These are phyloP conservation scores for Takakia lepidozioides DNA, from an alignment of 225 moss, liverwort and hornwort genomes.

Conservation along the genomic window DNA sequence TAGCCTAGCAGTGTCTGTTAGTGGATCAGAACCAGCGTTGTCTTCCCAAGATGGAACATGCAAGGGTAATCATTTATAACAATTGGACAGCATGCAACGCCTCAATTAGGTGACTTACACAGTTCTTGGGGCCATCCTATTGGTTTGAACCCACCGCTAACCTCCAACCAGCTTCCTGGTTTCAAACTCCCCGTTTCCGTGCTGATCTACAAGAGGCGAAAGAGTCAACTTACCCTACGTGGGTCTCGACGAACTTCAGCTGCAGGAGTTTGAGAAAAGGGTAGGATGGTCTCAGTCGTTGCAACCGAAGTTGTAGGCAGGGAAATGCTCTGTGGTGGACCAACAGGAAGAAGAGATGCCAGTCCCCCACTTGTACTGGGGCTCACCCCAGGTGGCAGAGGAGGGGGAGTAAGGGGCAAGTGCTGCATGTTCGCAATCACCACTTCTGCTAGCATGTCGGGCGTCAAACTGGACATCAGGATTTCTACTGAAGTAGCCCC, in stretches of 20 bases:
- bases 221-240: slow-evolving; percentile 51
- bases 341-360: slow-evolving; percentile 23
- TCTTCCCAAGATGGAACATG: no score
- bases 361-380: slow-evolving; percentile 29
- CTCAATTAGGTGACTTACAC: no score
- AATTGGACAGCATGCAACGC: no score
- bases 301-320: slow-evolving; percentile 9
- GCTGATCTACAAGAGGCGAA: neutral
- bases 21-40: no score
- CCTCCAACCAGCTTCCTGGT: no score
- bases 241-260: slow-evolving; percentile 62
- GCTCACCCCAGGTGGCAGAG: slow-evolving; percentile 32
- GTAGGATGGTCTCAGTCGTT: slow-evolving; percentile 26
- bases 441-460: slow-evolving; percentile 91
- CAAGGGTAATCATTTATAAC: no score
- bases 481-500: slow-evolving; percentile 85
- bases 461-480: slow-evolving; percentile 79
- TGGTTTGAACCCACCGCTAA: no score
- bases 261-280: slow-evolving; percentile 30
- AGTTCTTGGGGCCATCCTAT: no score
- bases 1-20: no score
- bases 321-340: slow-evolving; percentile 14
- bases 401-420: slow-evolving; percentile 58
- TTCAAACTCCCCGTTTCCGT: no score
- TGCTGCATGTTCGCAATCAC: slow-evolving; percentile 88